Conservation (phyloP, 768 basidiomycete species). For the Chalciporus chontae region DNA sequence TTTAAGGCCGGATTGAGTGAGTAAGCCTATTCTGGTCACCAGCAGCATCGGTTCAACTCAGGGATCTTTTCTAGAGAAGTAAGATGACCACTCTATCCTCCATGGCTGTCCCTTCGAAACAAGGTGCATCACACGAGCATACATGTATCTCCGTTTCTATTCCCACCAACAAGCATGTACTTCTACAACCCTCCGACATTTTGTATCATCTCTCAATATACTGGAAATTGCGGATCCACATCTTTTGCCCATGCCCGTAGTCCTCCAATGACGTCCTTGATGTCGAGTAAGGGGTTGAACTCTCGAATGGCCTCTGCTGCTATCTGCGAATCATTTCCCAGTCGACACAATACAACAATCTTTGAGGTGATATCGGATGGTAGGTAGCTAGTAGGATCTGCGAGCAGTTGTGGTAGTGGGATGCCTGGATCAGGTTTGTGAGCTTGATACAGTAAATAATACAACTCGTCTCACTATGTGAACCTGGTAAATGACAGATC, state of each 20-base stretch:
- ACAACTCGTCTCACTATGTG: conserved; percentile 55
- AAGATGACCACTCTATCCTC: conserved; percentile 36
- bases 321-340: conserved; percentile 92
- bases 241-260: conserved; percentile 73
- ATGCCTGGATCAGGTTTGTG: conserved; percentile 52
- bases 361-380: conserved; percentile 24
- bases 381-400: conserved; percentile 51
- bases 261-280: conserved; percentile 79
- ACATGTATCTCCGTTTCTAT: conserved; percentile 2
- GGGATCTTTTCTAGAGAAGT: conserved; percentile 19
- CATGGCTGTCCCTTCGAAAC: no score
- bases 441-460: background rate
- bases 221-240: conserved; percentile 73
- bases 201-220: conserved; percentile 52
- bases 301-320: conserved; percentile 54
- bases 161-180: conserved; percentile 4
- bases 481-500: conserved; percentile 77
- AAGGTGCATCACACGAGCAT: conserved; percentile 3
- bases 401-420: conserved; percentile 62
- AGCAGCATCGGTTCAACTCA: background rate
- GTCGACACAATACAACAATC: conserved; percentile 68
- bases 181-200: background rate
- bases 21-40: conserved; percentile 15
- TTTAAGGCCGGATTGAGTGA: conserved; percentile 63
- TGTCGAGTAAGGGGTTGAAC: conserved; percentile 23